Conservation (phyloP, 352 stramenopile genomes). For the Phytopythium cucurbitacearum region DNA sequence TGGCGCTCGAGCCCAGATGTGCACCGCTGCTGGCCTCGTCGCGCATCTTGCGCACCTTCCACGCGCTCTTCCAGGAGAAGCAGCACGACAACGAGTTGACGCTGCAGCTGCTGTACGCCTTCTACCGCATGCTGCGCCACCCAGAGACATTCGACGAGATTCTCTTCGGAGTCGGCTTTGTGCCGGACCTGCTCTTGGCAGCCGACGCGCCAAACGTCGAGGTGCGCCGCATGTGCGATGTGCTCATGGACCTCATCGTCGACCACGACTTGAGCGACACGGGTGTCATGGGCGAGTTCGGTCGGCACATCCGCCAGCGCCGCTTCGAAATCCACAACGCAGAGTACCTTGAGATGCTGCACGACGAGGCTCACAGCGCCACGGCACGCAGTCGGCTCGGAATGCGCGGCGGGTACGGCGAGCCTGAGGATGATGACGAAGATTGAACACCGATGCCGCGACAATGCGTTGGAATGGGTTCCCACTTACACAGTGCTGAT, state of each 20-base stretch:
- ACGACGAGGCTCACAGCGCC: conserved; percentile 43
- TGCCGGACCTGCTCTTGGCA: conserved; percentile 74
- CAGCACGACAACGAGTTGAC: conserved; percentile 85
- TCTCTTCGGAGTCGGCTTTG: conserved; percentile 50
- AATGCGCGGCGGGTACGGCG: conserved; percentile 26
- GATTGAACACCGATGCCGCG: conserved; percentile 1
- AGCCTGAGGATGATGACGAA: conserved; percentile 13
- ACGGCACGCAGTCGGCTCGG: conserved; percentile 12
- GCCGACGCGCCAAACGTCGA: conserved; percentile 77
- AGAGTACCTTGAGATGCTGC: conserved; percentile 85
- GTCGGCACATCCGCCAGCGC: conserved; percentile 70
- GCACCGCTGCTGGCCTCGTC: conserved; percentile 71
- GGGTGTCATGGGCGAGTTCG: conserved; percentile 60
- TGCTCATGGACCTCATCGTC: conserved; percentile 83
- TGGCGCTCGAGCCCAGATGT: conserved; percentile 84
- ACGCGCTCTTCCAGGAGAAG: conserved; percentile 83
- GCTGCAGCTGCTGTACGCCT: conserved; percentile 74
- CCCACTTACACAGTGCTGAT: conserved; percentile 6
- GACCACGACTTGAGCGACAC: conserved; percentile 70
- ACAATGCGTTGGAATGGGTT: conserved; percentile 9
- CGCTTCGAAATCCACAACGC: conserved; percentile 87
- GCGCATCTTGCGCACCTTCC: conserved; percentile 66
- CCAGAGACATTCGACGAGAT: conserved; percentile 79
- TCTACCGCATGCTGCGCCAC: conserved; percentile 75
- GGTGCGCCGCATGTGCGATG: conserved; percentile 82